phyloP scores from a whole-genome alignment of 176 grass and related monocot species.

The Miscanthus lutarioriparius region DNA sequence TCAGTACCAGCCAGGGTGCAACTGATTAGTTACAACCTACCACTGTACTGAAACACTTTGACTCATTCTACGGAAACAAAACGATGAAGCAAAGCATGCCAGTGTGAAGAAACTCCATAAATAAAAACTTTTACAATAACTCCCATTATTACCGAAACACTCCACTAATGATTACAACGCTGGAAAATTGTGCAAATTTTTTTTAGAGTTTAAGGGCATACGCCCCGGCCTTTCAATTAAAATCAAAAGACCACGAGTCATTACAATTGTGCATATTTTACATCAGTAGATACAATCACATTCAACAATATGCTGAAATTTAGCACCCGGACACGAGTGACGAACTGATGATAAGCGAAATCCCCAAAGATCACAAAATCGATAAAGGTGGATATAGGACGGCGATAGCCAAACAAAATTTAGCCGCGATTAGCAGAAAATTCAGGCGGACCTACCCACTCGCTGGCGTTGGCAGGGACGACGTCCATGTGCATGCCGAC shows the following conservation, averaged over 20 bases:
- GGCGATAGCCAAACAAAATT: not conserved
- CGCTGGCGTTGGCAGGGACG: constrained; percentile 68
- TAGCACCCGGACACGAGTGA: not conserved
- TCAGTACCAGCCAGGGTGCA: not conserved
- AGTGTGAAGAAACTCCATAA: not conserved
- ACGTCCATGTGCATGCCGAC: constrained; percentile 99
- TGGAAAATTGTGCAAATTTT: not conserved
- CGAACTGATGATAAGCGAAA: not conserved
- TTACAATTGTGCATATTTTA: not conserved
- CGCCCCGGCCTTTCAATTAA: no score
- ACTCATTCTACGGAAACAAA: not conserved
- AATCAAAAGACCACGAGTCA: no score
- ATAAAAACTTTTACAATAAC: not conserved
- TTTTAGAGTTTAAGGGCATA: no score
- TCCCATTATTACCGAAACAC: not conserved
- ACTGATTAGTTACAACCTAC: not conserved
- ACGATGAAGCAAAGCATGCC: not conserved
- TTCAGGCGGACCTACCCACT: constrained; percentile 56
- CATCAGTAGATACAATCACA: not conserved
- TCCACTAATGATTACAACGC: not conserved
- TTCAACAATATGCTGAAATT: not conserved
- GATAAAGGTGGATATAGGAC: not conserved
- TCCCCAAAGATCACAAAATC: not conserved
- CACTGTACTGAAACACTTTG: not conserved
- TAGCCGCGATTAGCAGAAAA: constrained; percentile 13